Evolutionary conservation across 441 rosid species (phyloP).

Genomic region (Arabidopsis hybrid): DNA sequence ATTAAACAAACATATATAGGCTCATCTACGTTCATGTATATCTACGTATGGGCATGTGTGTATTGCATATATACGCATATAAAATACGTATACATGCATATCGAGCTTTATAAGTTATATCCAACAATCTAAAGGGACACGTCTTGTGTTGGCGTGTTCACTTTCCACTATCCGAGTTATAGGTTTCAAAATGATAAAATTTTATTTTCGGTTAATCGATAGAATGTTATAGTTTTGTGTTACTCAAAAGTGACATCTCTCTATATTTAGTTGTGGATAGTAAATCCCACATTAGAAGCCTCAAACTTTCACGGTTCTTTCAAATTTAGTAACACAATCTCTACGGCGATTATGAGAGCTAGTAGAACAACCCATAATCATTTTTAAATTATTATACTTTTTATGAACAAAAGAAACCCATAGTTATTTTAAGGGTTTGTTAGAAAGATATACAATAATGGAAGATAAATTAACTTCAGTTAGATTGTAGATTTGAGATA

Average conservation of each 20-base stretch:
- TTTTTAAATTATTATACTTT: neutral
- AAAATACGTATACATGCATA: neutral
- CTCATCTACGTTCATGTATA: slow-evolving; percentile 4
- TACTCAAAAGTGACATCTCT: neutral
- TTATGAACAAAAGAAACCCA: neutral
- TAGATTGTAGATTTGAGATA: neutral
- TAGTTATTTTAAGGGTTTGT: neutral
- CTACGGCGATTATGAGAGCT: neutral
- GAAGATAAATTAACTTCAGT: too few species aligned
- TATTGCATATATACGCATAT: neutral
- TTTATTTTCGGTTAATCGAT: neutral
- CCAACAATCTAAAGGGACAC: slow-evolving; percentile 7
- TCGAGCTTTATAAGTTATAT: neutral
- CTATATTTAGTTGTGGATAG: neutral
- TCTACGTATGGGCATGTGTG: slow-evolving; percentile 11
- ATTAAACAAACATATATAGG: neutral
- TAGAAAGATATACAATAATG: neutral
- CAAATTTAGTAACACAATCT: neutral
- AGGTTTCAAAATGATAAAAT: neutral
- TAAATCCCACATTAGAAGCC: neutral
- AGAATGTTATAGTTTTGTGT: neutral
- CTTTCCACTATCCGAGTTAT: slow-evolving; percentile 6
- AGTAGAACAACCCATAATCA: neutral
- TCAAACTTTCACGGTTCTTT: neutral
- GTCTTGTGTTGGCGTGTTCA: slow-evolving; percentile 13